Base-by-base conservation (phyloP, 1,284 basidiomycete species). In the Malassezia brasiliensis region DNA sequence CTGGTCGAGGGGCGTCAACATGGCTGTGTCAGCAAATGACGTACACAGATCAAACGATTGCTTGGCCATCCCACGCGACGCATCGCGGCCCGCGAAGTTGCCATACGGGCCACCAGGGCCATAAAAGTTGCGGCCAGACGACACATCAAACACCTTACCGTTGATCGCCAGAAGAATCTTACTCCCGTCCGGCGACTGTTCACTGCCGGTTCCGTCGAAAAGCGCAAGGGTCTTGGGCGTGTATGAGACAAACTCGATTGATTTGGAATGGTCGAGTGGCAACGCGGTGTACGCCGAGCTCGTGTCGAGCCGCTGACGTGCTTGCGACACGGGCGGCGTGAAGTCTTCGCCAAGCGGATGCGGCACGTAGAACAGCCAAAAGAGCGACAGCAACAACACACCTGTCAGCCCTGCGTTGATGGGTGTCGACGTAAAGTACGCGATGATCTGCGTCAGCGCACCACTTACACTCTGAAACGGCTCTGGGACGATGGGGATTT, bases 51-150 rank as follows among this genome's bases (percentile, higher is more conserved):
- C 90, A 65, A 96, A 96, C 4, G 88, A 90, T 77, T 96, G 90
- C 76, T 91, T 94, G 8, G 90, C 90, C 90, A 94, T 93, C 11
- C 90, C 90, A 42, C 90, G 79, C 9, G 87, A 90, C 0, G 90
- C 90, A 77, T 96, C 90, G 49, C 89, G 79, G 3, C 90, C 90
- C 2, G 90, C 90, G 79, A 96, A 94, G 77, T 94, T 94, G 31
- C 90, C 90, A 70, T 96, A 96, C 81, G 90, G 89, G 0, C 90
- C 90, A 66, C 85, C 84, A 17, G 90, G 90, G 0, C 90, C 90
- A 74, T 96, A 94, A 77, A 96, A 96, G 70, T 82, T 86, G 66
- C 83, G 80, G 31, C 90, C 90, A 12, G 82, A 81, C 0, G 87
- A 86, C 32, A 94, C 90, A 70, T 96, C 90, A 74, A 91, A 94